Base-by-base conservation (phyloP, 2,329 filamentous ascomycete species). In the Mollisia scopiformis region DNA sequence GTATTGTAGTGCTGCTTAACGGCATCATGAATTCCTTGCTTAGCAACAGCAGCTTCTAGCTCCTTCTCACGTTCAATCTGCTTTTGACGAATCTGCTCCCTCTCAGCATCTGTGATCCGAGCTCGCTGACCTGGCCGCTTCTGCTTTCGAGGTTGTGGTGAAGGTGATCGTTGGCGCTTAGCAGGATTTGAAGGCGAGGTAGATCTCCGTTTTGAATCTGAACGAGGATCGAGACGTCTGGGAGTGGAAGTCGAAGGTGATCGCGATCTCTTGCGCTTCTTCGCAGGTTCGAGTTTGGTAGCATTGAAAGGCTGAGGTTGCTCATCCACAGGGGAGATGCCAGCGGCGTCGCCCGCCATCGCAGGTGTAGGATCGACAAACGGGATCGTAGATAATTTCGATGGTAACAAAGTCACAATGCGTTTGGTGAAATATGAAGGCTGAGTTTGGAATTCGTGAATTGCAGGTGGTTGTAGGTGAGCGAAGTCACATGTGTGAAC, bases 1-100 rank as follows among this genome's bases (percentile, higher is more conserved):
- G 91, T 89, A 76, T 99, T 99, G 82, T 99, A 99, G 76, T 97
- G 94, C 67, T 96, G 89, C 54, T 89, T 87, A 52, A 98, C 95
- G 7, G 96, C 88, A 71, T 98, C 92, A 69, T 93, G 88, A 43
- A 92, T 87, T 46, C 88, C 88, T 53, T 88, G 79, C 19, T 68
- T 64, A 14, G 63, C 65, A 30, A 66, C 58, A 10, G 60, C 61
- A 19, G 63, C 66, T 46, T 77, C 76, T 46, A 79, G 76, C 54
- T 77, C 76, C 63, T 83, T 82, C 62, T 90, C 84, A 14, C 84
- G 78, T 67, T 88, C 81, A 41, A 80, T 68, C 56, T 81, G 78
- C 57, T 84, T 82, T 68, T 85, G 82, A 28, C 88, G 85, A 57
- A 89, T 88, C 25, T 86, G 86, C 68, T 91, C 88, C 31, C 86